These are phyloP conservation scores for Flaveria floridana DNA, from an alignment of 140 eudicot genomes.

Conservation along the genomic window DNA sequence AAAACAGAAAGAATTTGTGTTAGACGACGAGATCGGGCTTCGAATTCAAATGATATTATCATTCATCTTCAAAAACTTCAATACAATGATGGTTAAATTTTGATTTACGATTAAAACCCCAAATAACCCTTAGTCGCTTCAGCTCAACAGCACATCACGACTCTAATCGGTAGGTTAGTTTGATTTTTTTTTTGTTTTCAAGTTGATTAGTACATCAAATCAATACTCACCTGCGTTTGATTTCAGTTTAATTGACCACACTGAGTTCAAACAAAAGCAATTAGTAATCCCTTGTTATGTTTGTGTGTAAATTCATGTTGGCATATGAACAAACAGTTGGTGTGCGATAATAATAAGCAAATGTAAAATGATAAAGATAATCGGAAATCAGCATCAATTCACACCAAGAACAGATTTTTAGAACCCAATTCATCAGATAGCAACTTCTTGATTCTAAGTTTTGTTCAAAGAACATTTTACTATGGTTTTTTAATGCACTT, in stretches of 20 bases:
- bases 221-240: not conserved
- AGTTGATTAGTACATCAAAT: no score
- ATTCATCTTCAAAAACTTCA: not conserved
- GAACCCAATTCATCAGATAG: not conserved
- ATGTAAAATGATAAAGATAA: not conserved
- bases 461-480: not conserved
- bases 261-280: not conserved
- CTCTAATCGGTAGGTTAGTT: not conserved
- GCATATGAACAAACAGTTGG: constrained; percentile 12
- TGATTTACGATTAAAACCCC: not conserved
- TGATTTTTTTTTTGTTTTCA: not conserved
- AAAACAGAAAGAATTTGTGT: no score
- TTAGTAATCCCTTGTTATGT: not conserved
- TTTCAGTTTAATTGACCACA: not conserved
- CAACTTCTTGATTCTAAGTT: not conserved
- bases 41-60: not conserved
- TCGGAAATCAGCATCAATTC: not conserved
- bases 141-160: not conserved
- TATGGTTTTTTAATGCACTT: not conserved
- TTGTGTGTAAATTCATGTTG: not conserved
- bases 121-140: not conserved
- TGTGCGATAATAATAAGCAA: not conserved
- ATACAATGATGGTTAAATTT: no score
- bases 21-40: no score
- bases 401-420: not conserved